Base-by-base conservation (phyloP, 2,329 filamentous ascomycete genomes). In the Karstenula rhodostoma region DNA sequence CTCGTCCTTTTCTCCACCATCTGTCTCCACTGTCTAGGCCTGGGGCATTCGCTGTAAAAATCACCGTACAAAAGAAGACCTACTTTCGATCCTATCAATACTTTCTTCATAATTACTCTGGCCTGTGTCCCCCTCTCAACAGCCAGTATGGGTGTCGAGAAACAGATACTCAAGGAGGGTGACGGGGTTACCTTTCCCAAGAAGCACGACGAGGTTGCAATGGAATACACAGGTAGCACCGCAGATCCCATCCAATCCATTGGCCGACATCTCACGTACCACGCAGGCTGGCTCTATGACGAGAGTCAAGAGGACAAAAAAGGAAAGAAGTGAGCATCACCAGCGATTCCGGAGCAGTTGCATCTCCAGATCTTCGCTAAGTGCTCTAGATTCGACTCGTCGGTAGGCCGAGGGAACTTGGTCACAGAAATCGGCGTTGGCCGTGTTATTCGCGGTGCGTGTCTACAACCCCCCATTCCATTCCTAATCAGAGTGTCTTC, bases 361-460 rank as follows among this genome's bases (percentile, higher is more conserved):
- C 55, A 57, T 17, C 43, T 29, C n/a, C 44, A 19, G 51, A 49
- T 55, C 50, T 57, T 42, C 46, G 37, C 63, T 73, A 43, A 73
- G 43, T 33, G 63, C 57, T 35, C 52, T 70, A 97, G 94, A 79
- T 98, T 99, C 82, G 95, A 98, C 82, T 91, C 89, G 62, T 97
- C 94, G 19, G 84, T 90, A 66, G 89, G 88, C 63, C 88, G 92
- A 57, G 90, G 89, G 52, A 87, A 93, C 78, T 94, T 98, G 75
- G 82, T 87, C 63, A 90, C 88, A 65, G 76, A 80, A 60, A 98
- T 99, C 78, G 95, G 95, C 56, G 84, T 90, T 67, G 93, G 93
- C 57, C 85, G 87, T 74, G 91, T 98, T 74, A 97, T 99, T 82
- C 87, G 86, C 83, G 94, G 94, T 95, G 85, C 64, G 80, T 69